Evolutionary conservation across 129 eudicot species (phyloP), one percentile per base, ranked within the genome.

Genomic region (Artemisia annua): DNA sequence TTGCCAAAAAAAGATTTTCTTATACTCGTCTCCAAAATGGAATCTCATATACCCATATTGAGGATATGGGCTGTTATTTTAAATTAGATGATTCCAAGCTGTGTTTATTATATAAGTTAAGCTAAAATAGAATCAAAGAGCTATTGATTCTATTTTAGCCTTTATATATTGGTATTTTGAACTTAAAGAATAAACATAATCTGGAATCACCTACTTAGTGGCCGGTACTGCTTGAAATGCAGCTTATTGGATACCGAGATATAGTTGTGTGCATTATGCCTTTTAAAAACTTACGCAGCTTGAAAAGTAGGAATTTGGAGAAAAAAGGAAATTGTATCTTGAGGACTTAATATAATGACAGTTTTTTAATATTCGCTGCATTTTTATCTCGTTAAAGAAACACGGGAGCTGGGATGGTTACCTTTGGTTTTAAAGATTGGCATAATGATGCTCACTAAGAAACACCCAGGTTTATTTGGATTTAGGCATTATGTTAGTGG

Each of bases 171-270:
- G 3, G 8, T 58, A 1, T 39, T 58, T 58, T 58, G n/a, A 58
- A 58, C 4, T 58, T 20, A 58, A 19, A 58, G 63, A 20, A 43
- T 22, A 19, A 22, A 75, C 26, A 53, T 65, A 18, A 51, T 20
- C 43, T 75, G 56, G 66, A 66, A 54, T 66, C 73, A 24, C 67
- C 69, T 76, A 67, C 74, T 57, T 67, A 67, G 49, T 46, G 60
- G 59, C 48, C 22, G 22, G 22, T 75, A 66, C 54, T 53, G 50
- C 73, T 55, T 54, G 49, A 62, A 52, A 48, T 65, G 66, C 15
- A 62, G 65, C 48, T 75, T 66, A 24, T 56, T 7, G 46, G 46
- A 39, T 39, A 39, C 11, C 43, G 55, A 9, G 51, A 18, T 10
- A 54, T 52, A 71, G 43, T 71, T 71, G n/a, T 44, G 22, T 71